Conservation (phyloP, 345 rosid genomes). For the Salix udensis region DNA sequence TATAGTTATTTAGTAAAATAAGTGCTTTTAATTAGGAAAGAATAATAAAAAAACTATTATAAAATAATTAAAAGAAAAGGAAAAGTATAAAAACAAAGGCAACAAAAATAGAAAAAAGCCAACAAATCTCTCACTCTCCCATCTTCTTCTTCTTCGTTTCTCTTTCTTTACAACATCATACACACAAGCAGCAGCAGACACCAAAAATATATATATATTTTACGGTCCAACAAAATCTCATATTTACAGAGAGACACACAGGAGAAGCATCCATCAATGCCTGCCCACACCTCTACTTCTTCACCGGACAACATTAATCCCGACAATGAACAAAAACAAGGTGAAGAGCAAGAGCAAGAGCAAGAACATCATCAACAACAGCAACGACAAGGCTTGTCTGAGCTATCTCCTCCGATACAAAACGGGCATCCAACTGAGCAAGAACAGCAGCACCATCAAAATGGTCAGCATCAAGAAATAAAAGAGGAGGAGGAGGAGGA, state of each 20-base stretch:
- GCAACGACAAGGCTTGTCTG: background rate
- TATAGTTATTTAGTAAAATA: too few relatives aligned
- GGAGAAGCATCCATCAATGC: constrained; percentile 46
- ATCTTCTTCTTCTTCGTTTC: background rate
- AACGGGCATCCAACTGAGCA: constrained; percentile 13
- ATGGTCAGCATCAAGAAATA: background rate
- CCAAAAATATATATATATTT: background rate
- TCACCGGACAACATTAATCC: constrained; percentile 45
- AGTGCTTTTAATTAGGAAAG: too few relatives aligned
- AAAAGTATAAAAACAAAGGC: background rate
- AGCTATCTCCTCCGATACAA: constrained; percentile 9
- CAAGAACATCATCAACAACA: background rate
- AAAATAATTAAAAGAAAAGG: background rate
- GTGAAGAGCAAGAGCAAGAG: constrained; percentile 8
- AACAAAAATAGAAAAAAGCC: background rate
- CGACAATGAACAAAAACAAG: constrained; percentile 27
- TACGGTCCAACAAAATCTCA: background rate
- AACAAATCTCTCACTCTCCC: constrained; percentile 16
- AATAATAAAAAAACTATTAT: too few relatives aligned
- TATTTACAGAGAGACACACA: background rate
- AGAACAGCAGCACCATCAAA: background rate
- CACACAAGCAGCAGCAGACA: background rate
- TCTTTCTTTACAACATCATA: background rate
- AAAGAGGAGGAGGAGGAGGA: background rate
- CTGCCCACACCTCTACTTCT: constrained; percentile 48